Evolutionary conservation across 352 stramenopile genomes (phyloP).

Genomic region (Discostella stelligera): DNA sequence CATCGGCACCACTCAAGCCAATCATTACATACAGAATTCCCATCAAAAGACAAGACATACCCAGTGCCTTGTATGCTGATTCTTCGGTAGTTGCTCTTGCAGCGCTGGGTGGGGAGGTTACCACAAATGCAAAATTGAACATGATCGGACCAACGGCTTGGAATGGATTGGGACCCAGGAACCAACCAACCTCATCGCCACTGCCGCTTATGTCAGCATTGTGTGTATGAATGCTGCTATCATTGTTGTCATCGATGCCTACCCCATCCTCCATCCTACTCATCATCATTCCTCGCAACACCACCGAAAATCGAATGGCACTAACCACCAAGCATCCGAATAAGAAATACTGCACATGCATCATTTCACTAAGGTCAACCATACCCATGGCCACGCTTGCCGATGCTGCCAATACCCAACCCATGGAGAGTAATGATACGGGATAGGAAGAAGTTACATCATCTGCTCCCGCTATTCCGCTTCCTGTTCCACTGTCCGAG

Average conservation of each 20-base stretch:
- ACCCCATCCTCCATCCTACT: neutral
- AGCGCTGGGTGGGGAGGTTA: slow-evolving; percentile 27
- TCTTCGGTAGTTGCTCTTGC: slow-evolving; percentile 24
- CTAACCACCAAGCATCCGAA: slow-evolving; percentile 38
- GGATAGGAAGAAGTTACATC: neutral
- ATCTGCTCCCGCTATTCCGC: slow-evolving; percentile 7
- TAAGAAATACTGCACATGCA: slow-evolving; percentile 39
- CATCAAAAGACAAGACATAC: slow-evolving; percentile 38
- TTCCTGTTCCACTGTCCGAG: neutral
- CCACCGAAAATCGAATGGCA: slow-evolving; percentile 22
- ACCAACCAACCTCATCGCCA: slow-evolving; percentile 12
- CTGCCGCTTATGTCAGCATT: no score
- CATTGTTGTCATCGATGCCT: neutral
- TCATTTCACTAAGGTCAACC: slow-evolving; percentile 43
- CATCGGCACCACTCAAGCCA: slow-evolving; percentile 19
- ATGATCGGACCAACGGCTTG: slow-evolving; percentile 43
- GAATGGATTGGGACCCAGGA: slow-evolving; percentile 32
- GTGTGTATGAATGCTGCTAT: neutral
- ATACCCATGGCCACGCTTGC: slow-evolving; percentile 29
- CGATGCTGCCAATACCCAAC: slow-evolving; percentile 24
- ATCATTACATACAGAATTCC: slow-evolving; percentile 30
- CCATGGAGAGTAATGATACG: slow-evolving; percentile 33
- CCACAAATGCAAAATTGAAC: slow-evolving; percentile 46
- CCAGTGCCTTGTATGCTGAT: slow-evolving; percentile 29
- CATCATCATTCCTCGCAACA: slow-evolving; percentile 18